Conservation (phyloP, 169 alveolate species). For the Eimeria praecox region DNA sequence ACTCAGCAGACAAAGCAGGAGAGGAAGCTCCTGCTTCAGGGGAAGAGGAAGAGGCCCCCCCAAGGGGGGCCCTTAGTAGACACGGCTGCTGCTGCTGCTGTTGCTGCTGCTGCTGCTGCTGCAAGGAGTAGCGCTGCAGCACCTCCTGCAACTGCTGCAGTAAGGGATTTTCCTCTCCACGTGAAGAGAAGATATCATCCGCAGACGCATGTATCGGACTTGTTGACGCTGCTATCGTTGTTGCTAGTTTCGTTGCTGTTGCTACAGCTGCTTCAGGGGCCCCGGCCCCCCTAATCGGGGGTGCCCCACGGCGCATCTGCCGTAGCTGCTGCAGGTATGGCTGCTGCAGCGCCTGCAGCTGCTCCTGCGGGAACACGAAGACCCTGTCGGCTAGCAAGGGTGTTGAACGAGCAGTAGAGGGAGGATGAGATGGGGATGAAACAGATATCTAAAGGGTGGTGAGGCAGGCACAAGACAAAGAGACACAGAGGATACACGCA, state of each 20-base stretch:
- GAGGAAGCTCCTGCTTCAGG: conserved; percentile 41
- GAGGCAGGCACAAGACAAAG: neutral
- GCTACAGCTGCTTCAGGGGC: conserved; percentile 28
- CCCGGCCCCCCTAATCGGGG: conserved; percentile 33
- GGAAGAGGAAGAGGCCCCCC: conserved; percentile 1
- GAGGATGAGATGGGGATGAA: neutral
- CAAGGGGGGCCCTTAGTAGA: neutral
- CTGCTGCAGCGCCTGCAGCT: conserved; percentile 52
- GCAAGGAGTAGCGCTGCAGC: conserved; percentile 43
- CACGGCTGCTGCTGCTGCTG: conserved; percentile 60
- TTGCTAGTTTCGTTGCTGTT: conserved; percentile 5
- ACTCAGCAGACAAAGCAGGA: conserved; percentile 2
- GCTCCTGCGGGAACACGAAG: neutral
- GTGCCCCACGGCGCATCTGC: conserved; percentile 41
- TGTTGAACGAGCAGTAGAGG: neutral
- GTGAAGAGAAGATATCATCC: neutral
- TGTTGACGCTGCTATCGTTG: conserved; percentile 34
- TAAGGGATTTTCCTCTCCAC: neutral
- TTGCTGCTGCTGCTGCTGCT: conserved; percentile 52
- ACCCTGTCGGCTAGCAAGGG: neutral
- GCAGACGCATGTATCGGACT: neutral
- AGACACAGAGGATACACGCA: neutral
- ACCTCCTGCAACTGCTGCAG: conserved; percentile 71
- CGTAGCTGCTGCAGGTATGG: neutral
- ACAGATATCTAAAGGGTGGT: neutral